These are phyloP conservation scores for Naganishia vaughanmartiniae DNA, from an alignment of 768 basidiomycete genomes.

Conservation along the genomic window DNA sequence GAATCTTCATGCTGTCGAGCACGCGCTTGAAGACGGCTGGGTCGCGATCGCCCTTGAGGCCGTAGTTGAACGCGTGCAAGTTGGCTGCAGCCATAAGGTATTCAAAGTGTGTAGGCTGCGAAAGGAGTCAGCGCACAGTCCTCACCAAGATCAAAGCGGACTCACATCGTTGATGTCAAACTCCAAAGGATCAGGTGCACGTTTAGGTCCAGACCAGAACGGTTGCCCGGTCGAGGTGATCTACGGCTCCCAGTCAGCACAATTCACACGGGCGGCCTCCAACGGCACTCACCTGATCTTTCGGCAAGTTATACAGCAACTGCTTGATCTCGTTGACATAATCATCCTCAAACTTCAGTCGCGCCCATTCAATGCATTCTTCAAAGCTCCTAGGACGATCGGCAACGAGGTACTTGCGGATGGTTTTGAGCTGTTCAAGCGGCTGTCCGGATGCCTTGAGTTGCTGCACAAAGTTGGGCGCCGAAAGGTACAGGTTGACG, in stretches of 20 bases:
- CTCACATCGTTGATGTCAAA: constrained; percentile 86
- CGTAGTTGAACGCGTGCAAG: constrained; percentile 96
- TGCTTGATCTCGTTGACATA: constrained; percentile 92
- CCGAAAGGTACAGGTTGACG: constrained; percentile 93
- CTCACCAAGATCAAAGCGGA: constrained; percentile 23
- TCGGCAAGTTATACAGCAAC: constrained; percentile 86
- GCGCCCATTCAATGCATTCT: constrained; percentile 95
- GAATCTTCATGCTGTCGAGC: constrained; percentile 76
- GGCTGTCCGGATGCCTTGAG: constrained; percentile 90
- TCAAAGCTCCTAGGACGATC: constrained; percentile 93
- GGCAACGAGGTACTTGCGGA: constrained; percentile 81
- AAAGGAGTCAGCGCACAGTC: constrained; percentile 10
- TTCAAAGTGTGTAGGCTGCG: constrained; percentile 74
- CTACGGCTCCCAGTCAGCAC: constrained; percentile 36
- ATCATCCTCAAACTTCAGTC: constrained; percentile 88
- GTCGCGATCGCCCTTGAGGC: constrained; percentile 84
- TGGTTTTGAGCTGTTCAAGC: constrained; percentile 81
- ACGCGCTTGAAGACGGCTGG: constrained; percentile 75
- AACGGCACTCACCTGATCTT: constrained; percentile 65
- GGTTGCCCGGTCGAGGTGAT: constrained; percentile 83
- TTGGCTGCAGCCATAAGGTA: constrained; percentile 93
- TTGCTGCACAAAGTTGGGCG: constrained; percentile 90
- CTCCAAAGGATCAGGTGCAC: constrained; percentile 83
- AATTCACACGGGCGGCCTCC: not conserved
- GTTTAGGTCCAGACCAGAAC: constrained; percentile 99